phyloP scores from a whole-genome alignment of 208 protist species.

The Wallacemonas rigidus region DNA sequence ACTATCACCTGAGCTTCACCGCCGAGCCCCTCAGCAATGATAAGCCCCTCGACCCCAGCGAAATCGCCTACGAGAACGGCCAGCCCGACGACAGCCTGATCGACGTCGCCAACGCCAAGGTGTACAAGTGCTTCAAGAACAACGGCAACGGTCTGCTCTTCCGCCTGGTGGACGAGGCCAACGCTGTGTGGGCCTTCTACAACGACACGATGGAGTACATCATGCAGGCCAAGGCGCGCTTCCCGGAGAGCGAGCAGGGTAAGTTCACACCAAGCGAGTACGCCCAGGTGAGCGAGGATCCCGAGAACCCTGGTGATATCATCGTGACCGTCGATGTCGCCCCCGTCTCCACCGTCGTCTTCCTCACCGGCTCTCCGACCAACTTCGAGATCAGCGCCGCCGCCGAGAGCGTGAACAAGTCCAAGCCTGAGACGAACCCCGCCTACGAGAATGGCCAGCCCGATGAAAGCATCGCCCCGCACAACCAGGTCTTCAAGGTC shows the following conservation, averaged over 20 bases:
- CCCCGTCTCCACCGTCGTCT: constrained; percentile 50
- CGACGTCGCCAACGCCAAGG: constrained; percentile 36
- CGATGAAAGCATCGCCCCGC: constrained; percentile 43
- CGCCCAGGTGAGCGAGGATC: constrained; percentile 37
- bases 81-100: constrained; percentile 44
- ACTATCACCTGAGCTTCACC: constrained; percentile 62
- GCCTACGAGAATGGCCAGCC: constrained; percentile 53
- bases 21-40: constrained; percentile 60
- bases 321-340: constrained; percentile 59
- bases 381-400: constrained; percentile 60
- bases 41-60: constrained; percentile 35
- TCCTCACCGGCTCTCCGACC: constrained; percentile 56
- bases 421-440: constrained; percentile 43
- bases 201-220: constrained; percentile 68
- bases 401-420: constrained; percentile 50
- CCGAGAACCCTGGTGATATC: constrained; percentile 39
- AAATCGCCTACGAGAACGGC: constrained; percentile 57
- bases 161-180: constrained; percentile 45
- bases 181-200: constrained; percentile 61
- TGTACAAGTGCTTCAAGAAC: constrained; percentile 71
- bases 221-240: constrained; percentile 62
- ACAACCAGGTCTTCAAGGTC: constrained; percentile 59
- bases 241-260: constrained; percentile 37
- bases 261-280: constrained; percentile 39
- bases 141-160: constrained; percentile 65